Base-by-base conservation (phyloP, 306 rosid species). In the Vicia sativa region DNA sequence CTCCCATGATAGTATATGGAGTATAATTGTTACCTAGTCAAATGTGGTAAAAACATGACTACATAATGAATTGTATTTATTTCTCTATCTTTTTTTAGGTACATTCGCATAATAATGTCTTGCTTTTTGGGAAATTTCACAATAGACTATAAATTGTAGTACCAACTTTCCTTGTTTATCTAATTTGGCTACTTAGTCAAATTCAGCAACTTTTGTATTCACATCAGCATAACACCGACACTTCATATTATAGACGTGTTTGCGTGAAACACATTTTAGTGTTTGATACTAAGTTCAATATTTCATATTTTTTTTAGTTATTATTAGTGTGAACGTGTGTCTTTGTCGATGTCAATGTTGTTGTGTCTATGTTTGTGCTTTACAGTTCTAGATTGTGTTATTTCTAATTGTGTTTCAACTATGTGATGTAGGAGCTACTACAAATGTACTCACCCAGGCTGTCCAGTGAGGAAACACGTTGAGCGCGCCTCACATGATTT, bases 401-500 rank as follows among this genome's bases (percentile, higher is more conserved):
- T 31, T 14, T 63, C 81, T 80, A 52, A 71, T 9, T 56, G 44
- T 69, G 59, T 8, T 63, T 42, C 0, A 11, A 12, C 49, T 75
- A 2, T 60, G 73, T 48, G 14, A 23, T 77, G 43, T 66, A 92
- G 98, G 96, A 92, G 96, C 76, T 92, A 92, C 85, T 92, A 89
- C 82, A 92, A 92, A 79, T 92, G 98, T 55, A 92, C 98, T 43
- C 67, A 80, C 56, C 82, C 87, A 29, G 91, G 80, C 16, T 92
- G 98, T 74, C 89, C 96, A 11, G 96, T 92, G 75, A 87, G 98
- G 62, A 92, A 92, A 79, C 97, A 91, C 14, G 97, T 91, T 1
- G 97, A 91, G 74, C 23, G 97, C 69, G 97, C 97, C 15, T 84
- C 93, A 13, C 91, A 89, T 54, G 96, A 92, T 66, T 72, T 77